These are phyloP conservation scores for Phytophthora capsici DNA, from an alignment of 352 stramenopile genomes.

Conservation along the genomic window DNA sequence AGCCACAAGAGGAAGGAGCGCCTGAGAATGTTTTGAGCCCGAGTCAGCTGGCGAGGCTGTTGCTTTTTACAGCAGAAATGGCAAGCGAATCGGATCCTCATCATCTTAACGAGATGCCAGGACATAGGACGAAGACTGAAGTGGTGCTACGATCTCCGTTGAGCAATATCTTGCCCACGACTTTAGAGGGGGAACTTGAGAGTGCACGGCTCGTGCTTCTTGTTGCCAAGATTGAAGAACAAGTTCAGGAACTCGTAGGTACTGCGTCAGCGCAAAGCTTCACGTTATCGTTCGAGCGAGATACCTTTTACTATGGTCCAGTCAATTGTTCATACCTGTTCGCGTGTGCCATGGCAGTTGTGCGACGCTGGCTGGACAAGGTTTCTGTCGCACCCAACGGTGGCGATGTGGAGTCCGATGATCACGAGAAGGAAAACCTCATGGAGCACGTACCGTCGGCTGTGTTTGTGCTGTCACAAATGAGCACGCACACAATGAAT, in stretches of 20 bases:
- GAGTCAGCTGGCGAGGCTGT: constrained; percentile 46
- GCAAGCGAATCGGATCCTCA: neutral
- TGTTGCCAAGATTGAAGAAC: constrained; percentile 49
- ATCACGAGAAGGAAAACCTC: constrained; percentile 28
- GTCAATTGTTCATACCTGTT: constrained; percentile 39
- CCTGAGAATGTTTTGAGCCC: constrained; percentile 23
- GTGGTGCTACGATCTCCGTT: constrained; percentile 16
- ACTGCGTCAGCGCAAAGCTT: constrained; percentile 15
- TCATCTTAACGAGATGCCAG: constrained; percentile 1
- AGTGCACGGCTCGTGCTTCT: constrained; percentile 39
- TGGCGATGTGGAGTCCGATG: neutral
- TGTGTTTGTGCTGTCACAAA: constrained; percentile 46
- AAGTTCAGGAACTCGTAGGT: constrained; percentile 37
- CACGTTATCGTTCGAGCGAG: constrained; percentile 27
- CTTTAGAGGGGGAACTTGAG: constrained; percentile 14
- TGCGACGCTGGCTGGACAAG: constrained; percentile 20
- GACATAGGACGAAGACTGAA: neutral
- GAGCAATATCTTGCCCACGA: constrained; percentile 8
- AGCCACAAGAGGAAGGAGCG: constrained; percentile 4
- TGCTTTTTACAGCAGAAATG: constrained; percentile 52
- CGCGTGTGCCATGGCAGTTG: constrained; percentile 16
- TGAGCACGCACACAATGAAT: constrained; percentile 51
- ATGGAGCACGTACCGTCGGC: constrained; percentile 37
- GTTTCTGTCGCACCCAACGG: neutral
- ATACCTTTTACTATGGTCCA: constrained; percentile 15